A percentile compares a stretch with the other conserved stretches of the same genome.
Evolutionary conservation across 106 monocot genomes (phyloP).

Genomic region (Allium fistulosum): DNA sequence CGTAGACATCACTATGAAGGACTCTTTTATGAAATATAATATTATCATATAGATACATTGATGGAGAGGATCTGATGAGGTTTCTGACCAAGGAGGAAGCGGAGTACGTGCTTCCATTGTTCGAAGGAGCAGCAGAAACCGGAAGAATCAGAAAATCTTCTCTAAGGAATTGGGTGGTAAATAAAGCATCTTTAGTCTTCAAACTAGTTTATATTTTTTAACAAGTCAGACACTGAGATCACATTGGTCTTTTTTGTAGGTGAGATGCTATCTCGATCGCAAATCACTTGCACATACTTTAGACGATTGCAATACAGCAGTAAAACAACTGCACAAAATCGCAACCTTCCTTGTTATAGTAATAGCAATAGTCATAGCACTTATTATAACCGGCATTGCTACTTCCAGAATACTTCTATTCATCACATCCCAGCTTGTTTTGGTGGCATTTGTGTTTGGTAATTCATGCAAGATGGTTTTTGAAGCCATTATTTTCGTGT

Average conservation of each 20-base stretch:
- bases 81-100: slow-evolving; percentile 60
- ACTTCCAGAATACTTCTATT: slow-evolving; percentile 71
- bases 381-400: slow-evolving; percentile 81
- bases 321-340: slow-evolving; percentile 71
- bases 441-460: slow-evolving; percentile 79
- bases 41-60: slow-evolving; percentile 48
- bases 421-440: slow-evolving; percentile 73
- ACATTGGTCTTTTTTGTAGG: slow-evolving; percentile 17
- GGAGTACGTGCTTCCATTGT: slow-evolving; percentile 32
- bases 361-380: slow-evolving; percentile 38
- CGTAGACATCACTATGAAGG: no score
- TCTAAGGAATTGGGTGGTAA: slow-evolving; percentile 19
- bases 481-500: slow-evolving; percentile 92
- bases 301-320: slow-evolving; percentile 91
- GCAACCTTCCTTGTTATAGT: slow-evolving; percentile 33
- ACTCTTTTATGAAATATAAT: no score
- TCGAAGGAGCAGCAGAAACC: slow-evolving; percentile 50
- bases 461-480: slow-evolving; percentile 90
- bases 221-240: no score
- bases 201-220: no score
- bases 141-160: slow-evolving; percentile 53
- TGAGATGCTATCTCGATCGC: slow-evolving; percentile 78
- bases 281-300: slow-evolving; percentile 80
- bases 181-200: no score
- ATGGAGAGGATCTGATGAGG: slow-evolving; percentile 71